Conservation (phyloP, 352 stramenopile species). For the Phytophthora fragariaefolia region DNA sequence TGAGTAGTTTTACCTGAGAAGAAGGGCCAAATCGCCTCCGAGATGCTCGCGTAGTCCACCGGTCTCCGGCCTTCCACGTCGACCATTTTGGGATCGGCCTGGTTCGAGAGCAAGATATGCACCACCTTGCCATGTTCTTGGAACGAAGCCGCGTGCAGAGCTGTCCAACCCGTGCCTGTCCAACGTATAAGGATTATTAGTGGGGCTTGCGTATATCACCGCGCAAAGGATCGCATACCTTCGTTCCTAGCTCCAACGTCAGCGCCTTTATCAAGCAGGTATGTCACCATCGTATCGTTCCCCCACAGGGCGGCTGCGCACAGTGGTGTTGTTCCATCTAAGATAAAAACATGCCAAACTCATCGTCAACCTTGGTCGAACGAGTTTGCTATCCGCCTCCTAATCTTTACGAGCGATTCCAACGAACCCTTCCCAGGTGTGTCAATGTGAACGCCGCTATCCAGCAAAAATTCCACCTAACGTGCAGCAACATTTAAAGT, state of each 20-base stretch:
- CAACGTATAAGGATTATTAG: neutral
- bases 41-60: constrained; percentile 78
- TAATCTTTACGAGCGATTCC: no score
- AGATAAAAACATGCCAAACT: neutral
- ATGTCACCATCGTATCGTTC: constrained; percentile 70
- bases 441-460: constrained; percentile 58
- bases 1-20: constrained; percentile 49
- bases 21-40: constrained; percentile 74
- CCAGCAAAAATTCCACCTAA: constrained; percentile 68
- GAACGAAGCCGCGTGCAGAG: constrained; percentile 68
- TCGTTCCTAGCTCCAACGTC: constrained; percentile 62
- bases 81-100: constrained; percentile 50
- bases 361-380: no score
- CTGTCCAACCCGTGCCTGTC: constrained; percentile 67
- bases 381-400: no score
- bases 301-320: constrained; percentile 69
- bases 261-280: constrained; percentile 61
- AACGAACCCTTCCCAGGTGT: constrained; percentile 54
- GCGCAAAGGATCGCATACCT: constrained; percentile 30
- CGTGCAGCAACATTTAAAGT: no score
- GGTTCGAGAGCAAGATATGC: constrained; percentile 54
- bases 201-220: neutral
- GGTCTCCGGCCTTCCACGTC: constrained; percentile 56
- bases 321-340: constrained; percentile 70
- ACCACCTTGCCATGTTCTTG: constrained; percentile 76